Evolutionary conservation across 306 rosid species (phyloP).

Genomic region (Trifolium repens): DNA sequence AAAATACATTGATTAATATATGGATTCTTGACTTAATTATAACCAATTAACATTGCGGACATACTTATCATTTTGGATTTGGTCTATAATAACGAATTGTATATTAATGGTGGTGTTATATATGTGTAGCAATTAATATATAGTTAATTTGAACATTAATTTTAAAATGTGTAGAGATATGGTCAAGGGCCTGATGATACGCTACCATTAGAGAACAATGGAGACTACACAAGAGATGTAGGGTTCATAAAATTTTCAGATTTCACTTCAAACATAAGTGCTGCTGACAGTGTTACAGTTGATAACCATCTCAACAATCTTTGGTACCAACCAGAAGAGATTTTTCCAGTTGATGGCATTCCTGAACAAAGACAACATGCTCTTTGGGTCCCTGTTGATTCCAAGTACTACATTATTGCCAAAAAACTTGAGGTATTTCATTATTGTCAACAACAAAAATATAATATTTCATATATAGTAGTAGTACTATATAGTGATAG

Average conservation of each 20-base stretch:
- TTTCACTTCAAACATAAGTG: constrained; percentile 48
- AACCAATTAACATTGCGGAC: not conserved
- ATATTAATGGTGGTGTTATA: not conserved
- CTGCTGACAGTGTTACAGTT: not conserved
- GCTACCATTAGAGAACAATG: constrained; percentile 53
- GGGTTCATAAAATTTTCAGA: constrained; percentile 58
- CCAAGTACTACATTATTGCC: constrained; percentile 44
- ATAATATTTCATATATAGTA: too few relatives aligned
- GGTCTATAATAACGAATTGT: not conserved
- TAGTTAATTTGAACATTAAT: not conserved
- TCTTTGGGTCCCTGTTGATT: constrained; percentile 62
- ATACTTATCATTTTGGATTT: not conserved
- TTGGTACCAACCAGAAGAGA: constrained; percentile 69
- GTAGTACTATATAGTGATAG: too few relatives aligned
- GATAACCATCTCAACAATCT: constrained; percentile 62
- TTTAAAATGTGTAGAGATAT: constrained; percentile 46
- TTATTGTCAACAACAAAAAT: too few relatives aligned
- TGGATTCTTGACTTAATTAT: not conserved
- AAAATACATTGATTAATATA: too few relatives aligned
- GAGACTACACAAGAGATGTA: constrained; percentile 54
- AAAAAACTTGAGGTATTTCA: not conserved
- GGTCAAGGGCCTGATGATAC: constrained; percentile 51
- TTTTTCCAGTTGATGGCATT: constrained; percentile 61
- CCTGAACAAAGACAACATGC: constrained; percentile 61
- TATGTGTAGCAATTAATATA: not conserved